Conservation (phyloP, 441 rosid genomes). For the Gossypium trilobum region DNA sequence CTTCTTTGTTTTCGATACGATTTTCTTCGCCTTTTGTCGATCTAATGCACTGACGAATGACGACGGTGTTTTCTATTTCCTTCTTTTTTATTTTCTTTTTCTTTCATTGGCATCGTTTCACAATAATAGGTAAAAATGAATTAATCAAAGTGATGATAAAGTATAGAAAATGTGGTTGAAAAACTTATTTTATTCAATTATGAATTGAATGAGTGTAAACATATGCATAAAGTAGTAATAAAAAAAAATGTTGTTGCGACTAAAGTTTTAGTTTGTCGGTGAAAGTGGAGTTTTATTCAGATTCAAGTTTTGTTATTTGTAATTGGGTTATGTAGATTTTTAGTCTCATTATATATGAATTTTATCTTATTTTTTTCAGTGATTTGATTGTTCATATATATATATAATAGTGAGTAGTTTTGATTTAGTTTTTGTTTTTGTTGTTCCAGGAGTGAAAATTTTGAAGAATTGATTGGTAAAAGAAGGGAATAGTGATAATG, state of each 20-base stretch:
- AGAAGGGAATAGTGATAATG: constrained; percentile 34
- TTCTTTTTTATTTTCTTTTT: background rate
- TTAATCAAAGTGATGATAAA: no score
- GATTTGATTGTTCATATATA: no score
- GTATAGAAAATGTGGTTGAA: background rate
- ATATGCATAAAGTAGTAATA: background rate
- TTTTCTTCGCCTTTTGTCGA: background rate
- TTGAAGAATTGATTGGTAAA: constrained; percentile 9
- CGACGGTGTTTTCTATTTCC: background rate
- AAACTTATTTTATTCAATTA: background rate
- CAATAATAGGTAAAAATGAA: no score
- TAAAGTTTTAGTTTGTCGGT: no score
- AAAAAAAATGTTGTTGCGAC: background rate
- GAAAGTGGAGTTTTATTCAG: no score
- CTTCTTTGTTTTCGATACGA: background rate
- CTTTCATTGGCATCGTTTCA: background rate
- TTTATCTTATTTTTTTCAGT: background rate
- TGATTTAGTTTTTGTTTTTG: background rate
- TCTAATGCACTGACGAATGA: background rate
- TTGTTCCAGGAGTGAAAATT: constrained; percentile 19
- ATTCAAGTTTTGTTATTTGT: no score
- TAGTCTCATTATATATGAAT: background rate
- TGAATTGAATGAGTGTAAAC: background rate
- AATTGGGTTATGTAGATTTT: no score
- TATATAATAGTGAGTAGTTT: background rate